These are phyloP conservation scores for Termitomyces sp. DNA, from an alignment of 768 basidiomycete species.

Conservation along the genomic window DNA sequence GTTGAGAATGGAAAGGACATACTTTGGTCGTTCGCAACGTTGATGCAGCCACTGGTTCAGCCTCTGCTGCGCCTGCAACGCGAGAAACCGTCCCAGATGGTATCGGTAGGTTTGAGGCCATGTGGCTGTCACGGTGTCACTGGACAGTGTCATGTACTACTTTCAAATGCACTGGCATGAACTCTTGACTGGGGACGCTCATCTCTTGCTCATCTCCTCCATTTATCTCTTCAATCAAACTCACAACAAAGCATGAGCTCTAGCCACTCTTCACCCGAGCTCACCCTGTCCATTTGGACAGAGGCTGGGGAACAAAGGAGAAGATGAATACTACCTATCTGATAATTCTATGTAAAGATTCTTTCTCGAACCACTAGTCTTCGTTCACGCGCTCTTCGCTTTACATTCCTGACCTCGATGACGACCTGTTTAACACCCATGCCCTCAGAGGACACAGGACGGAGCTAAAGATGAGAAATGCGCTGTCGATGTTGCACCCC, in stretches of 20 bases:
- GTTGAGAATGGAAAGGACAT: neutral
- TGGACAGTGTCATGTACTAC: neutral
- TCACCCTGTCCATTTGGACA: neutral
- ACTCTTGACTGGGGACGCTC: too few relatives aligned
- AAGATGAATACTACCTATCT: neutral
- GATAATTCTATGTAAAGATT: neutral
- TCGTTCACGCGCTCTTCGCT: neutral
- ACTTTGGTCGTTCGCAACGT: conserved; percentile 19
- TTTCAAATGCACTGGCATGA: too few relatives aligned
- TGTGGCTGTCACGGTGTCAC: neutral
- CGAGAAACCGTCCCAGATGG: conserved; percentile 1
- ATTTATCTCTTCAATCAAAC: neutral
- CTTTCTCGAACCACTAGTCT: neutral
- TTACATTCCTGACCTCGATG: neutral
- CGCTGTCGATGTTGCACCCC: conserved; percentile 16
- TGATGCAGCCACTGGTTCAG: neutral
- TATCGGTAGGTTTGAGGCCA: neutral
- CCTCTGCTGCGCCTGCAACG: neutral
- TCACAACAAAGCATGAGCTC: neutral
- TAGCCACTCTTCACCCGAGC: neutral
- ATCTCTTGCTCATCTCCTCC: too few relatives aligned
- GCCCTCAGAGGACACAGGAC: conserved; percentile 16
- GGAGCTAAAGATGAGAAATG: conserved; percentile 17
- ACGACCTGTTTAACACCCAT: conserved; percentile 4
- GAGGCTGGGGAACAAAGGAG: neutral